Evolutionary conservation across 371 early-diverging fungal species (phyloP).

Genomic region (Massospora cicadina): DNA sequence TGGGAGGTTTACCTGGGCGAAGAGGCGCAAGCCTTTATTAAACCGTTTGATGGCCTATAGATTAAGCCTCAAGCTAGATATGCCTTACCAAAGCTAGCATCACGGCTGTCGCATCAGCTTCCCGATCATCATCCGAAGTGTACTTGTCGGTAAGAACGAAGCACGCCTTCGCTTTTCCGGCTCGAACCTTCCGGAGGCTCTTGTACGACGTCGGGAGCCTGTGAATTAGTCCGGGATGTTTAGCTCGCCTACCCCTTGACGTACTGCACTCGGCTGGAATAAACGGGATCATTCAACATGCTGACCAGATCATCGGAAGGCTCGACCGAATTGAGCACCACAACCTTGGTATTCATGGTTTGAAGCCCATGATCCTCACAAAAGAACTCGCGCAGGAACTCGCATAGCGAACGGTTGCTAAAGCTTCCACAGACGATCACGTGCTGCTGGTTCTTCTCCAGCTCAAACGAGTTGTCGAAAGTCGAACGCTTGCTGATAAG

Average conservation of each 20-base stretch:
- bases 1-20: conserved; percentile 39
- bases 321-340: conserved; percentile 34
- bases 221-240: neutral
- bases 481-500: conserved; percentile 28
- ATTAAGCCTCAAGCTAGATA: neutral
- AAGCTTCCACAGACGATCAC: conserved; percentile 41
- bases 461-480: conserved; percentile 25
- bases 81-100: conserved; percentile 34
- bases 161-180: conserved; percentile 27
- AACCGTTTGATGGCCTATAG: conserved; percentile 37
- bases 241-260: conserved; percentile 24
- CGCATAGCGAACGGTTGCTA: conserved; percentile 27
- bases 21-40: conserved; percentile 23
- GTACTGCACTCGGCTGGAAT: conserved; percentile 35
- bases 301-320: conserved; percentile 30
- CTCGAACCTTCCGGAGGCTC: conserved; percentile 25
- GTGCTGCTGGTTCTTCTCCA: conserved; percentile 26
- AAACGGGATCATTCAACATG: conserved; percentile 31
- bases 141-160: conserved; percentile 33
- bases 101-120: conserved; percentile 35
- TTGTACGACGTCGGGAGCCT: conserved; percentile 34
- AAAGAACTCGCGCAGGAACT: conserved; percentile 52
- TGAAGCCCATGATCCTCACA: conserved; percentile 41
- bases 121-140: conserved; percentile 20
- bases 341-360: conserved; percentile 36